phyloP scores from a whole-genome alignment of 495 filamentous ascomycete species.

The Podospora pseudoanserina region DNA sequence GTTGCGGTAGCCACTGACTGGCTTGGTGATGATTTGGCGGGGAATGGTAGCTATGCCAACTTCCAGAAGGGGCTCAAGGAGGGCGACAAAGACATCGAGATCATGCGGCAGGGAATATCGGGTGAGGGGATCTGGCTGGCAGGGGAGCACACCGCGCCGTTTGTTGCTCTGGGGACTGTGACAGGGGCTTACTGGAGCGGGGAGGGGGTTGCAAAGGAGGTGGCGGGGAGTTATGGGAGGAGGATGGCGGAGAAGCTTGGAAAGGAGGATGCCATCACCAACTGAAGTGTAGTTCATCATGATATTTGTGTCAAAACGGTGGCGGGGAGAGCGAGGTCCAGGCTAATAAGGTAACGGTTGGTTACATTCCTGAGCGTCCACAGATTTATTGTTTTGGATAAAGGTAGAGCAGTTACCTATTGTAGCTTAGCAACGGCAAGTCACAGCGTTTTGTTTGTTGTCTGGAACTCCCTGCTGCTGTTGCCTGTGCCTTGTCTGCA shows the following conservation, averaged over 20 bases:
- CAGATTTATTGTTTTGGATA: not conserved
- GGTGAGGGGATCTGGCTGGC: slow-evolving; percentile 81
- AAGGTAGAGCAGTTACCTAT: not conserved
- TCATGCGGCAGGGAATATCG: slow-evolving; percentile 65
- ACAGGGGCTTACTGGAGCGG: slow-evolving; percentile 94
- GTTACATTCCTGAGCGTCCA: not conserved
- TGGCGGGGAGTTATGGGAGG: slow-evolving; percentile 41
- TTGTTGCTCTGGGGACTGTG: slow-evolving; percentile 79
- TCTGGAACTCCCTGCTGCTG: not conserved
- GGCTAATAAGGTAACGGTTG: not conserved
- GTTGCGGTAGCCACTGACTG: slow-evolving; percentile 70
- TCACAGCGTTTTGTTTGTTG: not conserved
- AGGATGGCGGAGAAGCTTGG: slow-evolving; percentile 3
- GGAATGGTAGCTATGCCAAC: slow-evolving; percentile 86
- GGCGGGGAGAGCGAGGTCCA: not conserved
- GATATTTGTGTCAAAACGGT: not conserved
- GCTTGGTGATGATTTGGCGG: slow-evolving; percentile 77
- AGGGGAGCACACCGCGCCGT: slow-evolving; percentile 90
- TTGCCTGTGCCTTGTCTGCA: not conserved
- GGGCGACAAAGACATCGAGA: slow-evolving; percentile 70
- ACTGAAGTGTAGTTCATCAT: not conserved
- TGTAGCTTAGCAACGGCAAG: not conserved
- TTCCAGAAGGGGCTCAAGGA: slow-evolving; percentile 74
- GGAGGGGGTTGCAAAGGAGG: slow-evolving; percentile 67
- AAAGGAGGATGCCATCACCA: not conserved